These are phyloP conservation scores for Ophiostoma pallidulum DNA, from an alignment of 2,329 filamentous ascomycete species.

Conservation along the genomic window DNA sequence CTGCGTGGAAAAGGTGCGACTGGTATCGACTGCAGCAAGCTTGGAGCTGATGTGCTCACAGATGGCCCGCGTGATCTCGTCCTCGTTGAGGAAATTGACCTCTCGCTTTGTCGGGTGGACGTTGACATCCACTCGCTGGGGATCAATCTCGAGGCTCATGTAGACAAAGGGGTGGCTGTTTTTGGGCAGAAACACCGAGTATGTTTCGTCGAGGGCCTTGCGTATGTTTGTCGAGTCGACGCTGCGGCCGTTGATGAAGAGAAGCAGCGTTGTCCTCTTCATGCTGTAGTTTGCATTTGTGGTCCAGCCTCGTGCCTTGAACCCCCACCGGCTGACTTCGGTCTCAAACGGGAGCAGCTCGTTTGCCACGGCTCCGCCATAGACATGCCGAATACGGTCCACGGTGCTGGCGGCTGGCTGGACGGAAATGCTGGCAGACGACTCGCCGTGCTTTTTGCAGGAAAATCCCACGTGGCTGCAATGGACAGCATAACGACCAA, in stretches of 20 bases:
- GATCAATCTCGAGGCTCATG: conserved; percentile 84
- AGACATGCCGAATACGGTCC: conserved; percentile 84
- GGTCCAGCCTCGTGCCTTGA: conserved; percentile 68
- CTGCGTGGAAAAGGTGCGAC: conserved; percentile 89
- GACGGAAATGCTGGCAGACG: conserved; percentile 71
- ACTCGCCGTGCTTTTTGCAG: conserved; percentile 92
- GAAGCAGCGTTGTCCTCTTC: conserved; percentile 75
- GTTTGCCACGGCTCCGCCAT: conserved; percentile 75
- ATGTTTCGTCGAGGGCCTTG: conserved; percentile 85
- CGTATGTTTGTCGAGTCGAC: conserved; percentile 86
- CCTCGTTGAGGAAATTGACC: conserved; percentile 95
- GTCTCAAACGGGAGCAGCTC: conserved; percentile 72
- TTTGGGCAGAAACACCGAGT: conserved; percentile 80
- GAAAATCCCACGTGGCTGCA: conserved; percentile 87
- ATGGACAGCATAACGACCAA: conserved; percentile 88
- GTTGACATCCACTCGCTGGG: conserved; percentile 88
- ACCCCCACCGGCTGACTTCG: conserved; percentile 69
- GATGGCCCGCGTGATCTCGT: conserved; percentile 83
- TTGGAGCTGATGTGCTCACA: conserved; percentile 70
- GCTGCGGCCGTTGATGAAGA: conserved; percentile 94
- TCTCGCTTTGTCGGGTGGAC: conserved; percentile 95
- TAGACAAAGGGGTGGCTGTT: conserved; percentile 92
- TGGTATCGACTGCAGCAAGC: conserved; percentile 81
- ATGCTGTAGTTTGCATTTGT: conserved; percentile 93
- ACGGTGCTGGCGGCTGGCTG: conserved; percentile 60